These are phyloP conservation scores for Yarrowia sp. DNA, from an alignment of 805 yeast genomes.

Conservation along the genomic window DNA sequence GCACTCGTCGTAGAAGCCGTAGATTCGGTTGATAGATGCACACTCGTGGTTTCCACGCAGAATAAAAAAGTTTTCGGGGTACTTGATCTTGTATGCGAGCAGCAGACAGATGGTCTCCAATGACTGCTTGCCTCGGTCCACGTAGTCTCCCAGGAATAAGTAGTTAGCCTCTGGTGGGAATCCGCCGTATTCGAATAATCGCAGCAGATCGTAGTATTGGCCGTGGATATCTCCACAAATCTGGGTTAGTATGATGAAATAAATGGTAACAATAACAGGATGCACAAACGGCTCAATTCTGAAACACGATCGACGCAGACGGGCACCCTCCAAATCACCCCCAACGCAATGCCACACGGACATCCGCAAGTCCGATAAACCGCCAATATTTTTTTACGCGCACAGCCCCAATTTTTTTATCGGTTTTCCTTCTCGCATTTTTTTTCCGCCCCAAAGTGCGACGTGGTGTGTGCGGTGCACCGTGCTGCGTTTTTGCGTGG, in stretches of 20 bases:
- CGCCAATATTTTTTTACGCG: too few relatives aligned
- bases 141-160: slow-evolving; percentile 93
- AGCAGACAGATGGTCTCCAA: slow-evolving; percentile 91
- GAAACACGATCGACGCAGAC: too few relatives aligned
- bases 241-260: slow-evolving; percentile 28
- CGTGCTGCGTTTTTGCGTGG: neutral
- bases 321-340: too few relatives aligned
- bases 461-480: neutral
- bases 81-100: slow-evolving; percentile 94
- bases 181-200: slow-evolving; percentile 97
- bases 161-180: slow-evolving; percentile 99
- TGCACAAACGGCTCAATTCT: too few relatives aligned
- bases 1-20: slow-evolving; percentile 98
- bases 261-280: too few relatives aligned
- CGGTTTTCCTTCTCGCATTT: too few relatives aligned
- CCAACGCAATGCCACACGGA: too few relatives aligned
- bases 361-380: too few relatives aligned
- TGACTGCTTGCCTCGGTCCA: slow-evolving; percentile 97
- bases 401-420: too few relatives aligned
- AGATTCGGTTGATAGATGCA: slow-evolving; percentile 95
- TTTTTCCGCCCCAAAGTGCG: too few relatives aligned
- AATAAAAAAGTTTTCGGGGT: slow-evolving; percentile 96
- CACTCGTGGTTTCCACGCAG: slow-evolving; percentile 98
- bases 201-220: slow-evolving; percentile 91
- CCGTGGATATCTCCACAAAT: slow-evolving; percentile 97